These are phyloP conservation scores for Chlorella sorokiniana DNA, from an alignment of 139 green algal genomes.

Conservation along the genomic window DNA sequence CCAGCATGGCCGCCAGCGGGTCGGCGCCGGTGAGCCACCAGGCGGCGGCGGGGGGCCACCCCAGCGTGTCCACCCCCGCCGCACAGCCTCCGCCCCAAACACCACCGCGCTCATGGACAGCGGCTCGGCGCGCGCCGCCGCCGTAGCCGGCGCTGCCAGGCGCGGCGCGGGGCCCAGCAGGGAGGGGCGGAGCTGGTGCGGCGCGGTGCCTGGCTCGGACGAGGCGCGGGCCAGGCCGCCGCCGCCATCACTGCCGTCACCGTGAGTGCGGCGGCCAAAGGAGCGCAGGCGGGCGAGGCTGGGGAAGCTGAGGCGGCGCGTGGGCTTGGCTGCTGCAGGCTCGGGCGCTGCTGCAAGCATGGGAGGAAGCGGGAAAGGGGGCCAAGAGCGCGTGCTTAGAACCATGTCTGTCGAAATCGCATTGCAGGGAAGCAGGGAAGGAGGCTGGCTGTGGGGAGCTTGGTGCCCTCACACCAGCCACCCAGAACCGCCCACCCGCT, in stretches of 20 bases:
- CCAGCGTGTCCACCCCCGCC: slow-evolving; percentile 25
- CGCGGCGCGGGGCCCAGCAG: not conserved
- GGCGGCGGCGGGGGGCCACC: not conserved
- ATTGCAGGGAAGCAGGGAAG: too few relatives aligned
- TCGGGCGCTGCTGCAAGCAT: not conserved
- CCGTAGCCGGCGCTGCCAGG: not conserved
- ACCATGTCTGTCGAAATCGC: not conserved
- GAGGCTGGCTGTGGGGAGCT: too few relatives aligned
- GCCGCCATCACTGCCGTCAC: not conserved
- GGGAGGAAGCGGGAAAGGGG: not conserved
- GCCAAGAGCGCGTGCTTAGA: not conserved
- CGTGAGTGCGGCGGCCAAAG: not conserved
- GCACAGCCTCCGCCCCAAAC: slow-evolving; percentile 18
- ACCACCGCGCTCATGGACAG: slow-evolving; percentile 24
- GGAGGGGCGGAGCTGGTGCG: slow-evolving; percentile 8
- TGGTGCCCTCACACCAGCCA: too few relatives aligned
- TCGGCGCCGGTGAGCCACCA: slow-evolving; percentile 26
- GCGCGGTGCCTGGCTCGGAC: not conserved
- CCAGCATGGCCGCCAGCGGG: slow-evolving; percentile 35
- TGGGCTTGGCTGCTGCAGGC: not conserved
- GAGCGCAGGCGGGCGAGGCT: slow-evolving; percentile 9
- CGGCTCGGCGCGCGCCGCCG: not conserved
- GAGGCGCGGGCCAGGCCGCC: not conserved
- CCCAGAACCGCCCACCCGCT: too few relatives aligned
- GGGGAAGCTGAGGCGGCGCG: not conserved